These are phyloP conservation scores for Alternaria gaisen DNA, from an alignment of 2,329 filamentous ascomycete species.

Conservation along the genomic window DNA sequence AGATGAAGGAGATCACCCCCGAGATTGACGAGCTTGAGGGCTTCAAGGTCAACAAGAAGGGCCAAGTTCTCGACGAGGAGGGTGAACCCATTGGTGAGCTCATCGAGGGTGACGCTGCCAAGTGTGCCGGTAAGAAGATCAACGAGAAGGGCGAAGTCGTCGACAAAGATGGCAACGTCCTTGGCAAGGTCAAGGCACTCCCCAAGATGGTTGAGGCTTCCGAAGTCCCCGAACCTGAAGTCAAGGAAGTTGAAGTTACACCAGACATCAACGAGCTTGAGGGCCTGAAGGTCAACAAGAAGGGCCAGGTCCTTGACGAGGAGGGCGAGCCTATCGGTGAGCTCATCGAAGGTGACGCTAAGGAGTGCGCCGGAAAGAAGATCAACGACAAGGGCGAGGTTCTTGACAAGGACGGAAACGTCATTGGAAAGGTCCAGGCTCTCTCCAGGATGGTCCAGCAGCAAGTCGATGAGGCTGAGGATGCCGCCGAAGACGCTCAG, in stretches of 20 bases:
- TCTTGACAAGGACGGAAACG: conserved; percentile 69
- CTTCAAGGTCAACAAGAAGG: conserved; percentile 67
- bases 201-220: conserved; percentile 52
- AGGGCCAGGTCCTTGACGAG: conserved; percentile 62
- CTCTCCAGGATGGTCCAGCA: conserved; percentile 55
- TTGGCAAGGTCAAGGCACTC: conserved; percentile 66
- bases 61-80: conserved; percentile 61
- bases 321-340: conserved; percentile 64
- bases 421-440: conserved; percentile 69
- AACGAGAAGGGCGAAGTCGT: conserved; percentile 71
- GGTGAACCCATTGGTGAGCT: conserved; percentile 64
- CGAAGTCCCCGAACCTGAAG: conserved; percentile 44
- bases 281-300: conserved; percentile 67
- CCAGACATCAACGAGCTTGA: conserved; percentile 60
- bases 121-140: conserved; percentile 72
- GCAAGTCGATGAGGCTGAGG: conserved; percentile 43
- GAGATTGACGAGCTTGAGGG: conserved; percentile 60
- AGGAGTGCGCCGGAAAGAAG: conserved; percentile 71
- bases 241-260: conserved; percentile 51
- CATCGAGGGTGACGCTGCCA: conserved; percentile 66
- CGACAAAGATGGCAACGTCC: conserved; percentile 69
- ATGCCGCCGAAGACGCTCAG: conserved; percentile 31
- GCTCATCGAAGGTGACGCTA: conserved; percentile 65
- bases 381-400: conserved; percentile 71
- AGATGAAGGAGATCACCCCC: conserved; percentile 54